Percentiles rank a stretch among this genome's conserved stretches.
These are phyloP conservation scores for Phalaenopsis aphrodite DNA, from an alignment of 106 monocot genomes.

Conservation along the genomic window DNA sequence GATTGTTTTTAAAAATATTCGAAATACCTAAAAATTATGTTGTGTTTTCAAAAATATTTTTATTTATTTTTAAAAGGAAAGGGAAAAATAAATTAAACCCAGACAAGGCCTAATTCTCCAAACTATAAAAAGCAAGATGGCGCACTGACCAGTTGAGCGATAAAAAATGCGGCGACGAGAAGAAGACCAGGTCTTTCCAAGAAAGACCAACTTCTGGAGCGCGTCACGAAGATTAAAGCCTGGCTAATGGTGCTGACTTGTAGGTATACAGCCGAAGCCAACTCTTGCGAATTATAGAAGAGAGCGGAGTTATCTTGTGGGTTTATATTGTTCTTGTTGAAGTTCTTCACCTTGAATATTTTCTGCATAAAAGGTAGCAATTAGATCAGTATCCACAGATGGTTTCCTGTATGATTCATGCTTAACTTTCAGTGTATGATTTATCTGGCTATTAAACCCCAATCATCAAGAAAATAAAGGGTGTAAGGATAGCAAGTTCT, in stretches of 20 bases:
- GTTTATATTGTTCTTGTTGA: conserved; percentile 27
- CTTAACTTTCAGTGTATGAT: not conserved
- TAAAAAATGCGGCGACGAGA: conserved; percentile 38
- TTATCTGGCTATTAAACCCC: not conserved
- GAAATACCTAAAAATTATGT: no score
- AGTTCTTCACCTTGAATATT: conserved; percentile 20
- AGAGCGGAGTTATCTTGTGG: not conserved
- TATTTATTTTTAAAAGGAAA: no score
- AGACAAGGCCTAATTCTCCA: no score
- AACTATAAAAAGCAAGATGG: no score
- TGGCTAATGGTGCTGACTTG: conserved; percentile 64
- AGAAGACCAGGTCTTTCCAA: conserved; percentile 43
- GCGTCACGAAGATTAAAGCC: conserved; percentile 54
- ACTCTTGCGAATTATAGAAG: conserved; percentile 16
- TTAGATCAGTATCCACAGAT: not conserved
- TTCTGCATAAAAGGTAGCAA: conserved; percentile 18
- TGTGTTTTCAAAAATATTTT: no score
- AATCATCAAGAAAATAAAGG: not conserved
- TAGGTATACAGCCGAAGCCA: conserved; percentile 52
- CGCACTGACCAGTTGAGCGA: conserved; percentile 46
- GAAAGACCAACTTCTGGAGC: conserved; percentile 45
- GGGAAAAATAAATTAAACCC: no score
- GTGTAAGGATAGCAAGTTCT: not conserved
- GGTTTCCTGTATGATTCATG: not conserved
- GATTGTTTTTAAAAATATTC: no score